Percentiles rank a stretch among this genome's conserved stretches.
Evolutionary conservation across 257 asterid genomes (phyloP).

Genomic region (Cynanchum wilfordii): DNA sequence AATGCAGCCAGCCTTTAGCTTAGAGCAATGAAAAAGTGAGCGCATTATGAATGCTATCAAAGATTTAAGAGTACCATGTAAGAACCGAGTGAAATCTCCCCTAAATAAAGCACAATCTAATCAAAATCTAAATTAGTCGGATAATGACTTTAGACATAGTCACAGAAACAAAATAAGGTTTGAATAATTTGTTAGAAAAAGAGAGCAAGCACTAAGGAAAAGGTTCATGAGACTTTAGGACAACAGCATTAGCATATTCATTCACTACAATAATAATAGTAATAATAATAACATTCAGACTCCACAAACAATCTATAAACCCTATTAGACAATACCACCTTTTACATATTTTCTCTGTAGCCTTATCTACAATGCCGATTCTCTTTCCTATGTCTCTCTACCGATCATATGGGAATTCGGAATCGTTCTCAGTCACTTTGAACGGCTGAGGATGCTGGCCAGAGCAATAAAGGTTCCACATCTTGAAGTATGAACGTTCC

Average conservation of each 20-base stretch:
- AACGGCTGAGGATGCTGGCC: constrained; percentile 86
- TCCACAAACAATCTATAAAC: background rate
- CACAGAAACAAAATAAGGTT: too few species aligned
- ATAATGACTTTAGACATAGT: too few species aligned
- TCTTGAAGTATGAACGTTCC: constrained; percentile 88
- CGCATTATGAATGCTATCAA: too few species aligned
- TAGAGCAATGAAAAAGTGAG: too few species aligned
- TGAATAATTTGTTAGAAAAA: too few species aligned
- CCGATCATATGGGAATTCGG: constrained; percentile 57
- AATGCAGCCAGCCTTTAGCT: too few species aligned
- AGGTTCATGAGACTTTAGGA: background rate
- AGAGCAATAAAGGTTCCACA: constrained; percentile 88
- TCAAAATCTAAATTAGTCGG: too few species aligned
- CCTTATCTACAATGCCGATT: constrained; percentile 44
- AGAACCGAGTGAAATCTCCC: too few species aligned
- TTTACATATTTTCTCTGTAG: constrained; percentile 19
- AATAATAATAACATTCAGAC: background rate
- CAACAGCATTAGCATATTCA: too few species aligned
- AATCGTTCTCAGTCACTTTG: constrained; percentile 71
- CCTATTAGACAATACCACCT: background rate
- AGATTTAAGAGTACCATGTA: too few species aligned
- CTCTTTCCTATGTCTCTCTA: constrained; percentile 19
- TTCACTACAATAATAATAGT: background rate
- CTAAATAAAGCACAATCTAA: too few species aligned
- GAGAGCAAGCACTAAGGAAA: too few species aligned